A percentile compares a stretch with the other conserved stretches of the same genome.
phyloP scores from a whole-genome alignment of 2,329 filamentous ascomycete species.

The Malbranchea cinnamomea region DNA sequence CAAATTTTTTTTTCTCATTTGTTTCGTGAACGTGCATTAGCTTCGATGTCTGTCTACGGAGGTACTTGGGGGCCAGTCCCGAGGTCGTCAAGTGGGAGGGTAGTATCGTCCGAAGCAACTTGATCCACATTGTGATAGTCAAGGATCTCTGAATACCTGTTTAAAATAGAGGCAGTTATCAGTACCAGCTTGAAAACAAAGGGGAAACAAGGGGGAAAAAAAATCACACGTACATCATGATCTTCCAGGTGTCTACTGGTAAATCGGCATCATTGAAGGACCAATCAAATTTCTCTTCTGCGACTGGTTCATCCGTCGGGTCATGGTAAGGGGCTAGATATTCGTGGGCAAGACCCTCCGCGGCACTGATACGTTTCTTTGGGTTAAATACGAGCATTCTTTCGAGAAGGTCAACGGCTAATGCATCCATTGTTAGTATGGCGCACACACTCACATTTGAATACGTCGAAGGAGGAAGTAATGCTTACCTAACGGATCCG shows the following conservation, averaged over 20 bases:
- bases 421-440: constrained; percentile 5
- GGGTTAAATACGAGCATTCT: constrained; percentile 97
- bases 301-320: constrained; percentile 85
- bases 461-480: not conserved
- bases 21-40: not conserved
- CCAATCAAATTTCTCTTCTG: constrained; percentile 98
- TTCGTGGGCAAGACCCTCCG: constrained; percentile 73
- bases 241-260: constrained; percentile 99
- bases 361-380: constrained; percentile 83
- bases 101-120: constrained; percentile 13
- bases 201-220: constrained; percentile 2
- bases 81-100: not conserved
- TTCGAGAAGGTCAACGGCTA: constrained; percentile 86
- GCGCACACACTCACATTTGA: constrained; percentile 5
- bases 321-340: constrained; percentile 97
- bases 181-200: constrained; percentile 7
- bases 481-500: constrained; percentile 61
- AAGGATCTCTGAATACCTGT: constrained; percentile 94
- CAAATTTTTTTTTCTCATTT: not conserved
- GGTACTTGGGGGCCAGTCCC: not conserved
- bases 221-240: constrained; percentile 73
- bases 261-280: constrained; percentile 97
- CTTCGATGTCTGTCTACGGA: not conserved
- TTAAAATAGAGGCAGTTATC: constrained; percentile 9
- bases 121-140: constrained; percentile 91